Conservation (phyloP, 164 flowering plant species). For the Malania oleifera region DNA sequence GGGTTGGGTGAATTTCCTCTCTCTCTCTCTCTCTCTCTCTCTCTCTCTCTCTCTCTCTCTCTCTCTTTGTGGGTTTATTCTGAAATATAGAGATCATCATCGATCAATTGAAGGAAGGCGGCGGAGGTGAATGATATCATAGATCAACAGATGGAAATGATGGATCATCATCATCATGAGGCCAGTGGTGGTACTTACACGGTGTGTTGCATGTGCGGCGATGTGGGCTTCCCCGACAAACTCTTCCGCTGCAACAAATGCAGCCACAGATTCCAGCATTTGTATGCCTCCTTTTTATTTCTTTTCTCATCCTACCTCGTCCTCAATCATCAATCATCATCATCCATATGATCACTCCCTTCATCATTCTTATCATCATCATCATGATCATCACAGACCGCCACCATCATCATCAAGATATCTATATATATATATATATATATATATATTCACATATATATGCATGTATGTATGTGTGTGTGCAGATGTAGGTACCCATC, state of each 20-base stretch:
- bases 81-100: no score
- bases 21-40: slow-evolving; percentile 6
- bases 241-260: slow-evolving; percentile 88
- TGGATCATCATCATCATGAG: neutral
- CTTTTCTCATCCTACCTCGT: neutral
- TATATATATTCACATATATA: no score
- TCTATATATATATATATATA: no score
- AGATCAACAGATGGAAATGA: no score
- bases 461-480: no score
- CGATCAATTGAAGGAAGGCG: no score
- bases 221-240: slow-evolving; percentile 86
- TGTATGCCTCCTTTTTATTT: slow-evolving; percentile 42
- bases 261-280: slow-evolving; percentile 75
- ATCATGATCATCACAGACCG: slow-evolving; percentile 3
- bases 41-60: neutral
- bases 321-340: neutral
- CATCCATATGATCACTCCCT: no score
- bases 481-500: no score
- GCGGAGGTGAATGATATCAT: no score
- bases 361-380: neutral
- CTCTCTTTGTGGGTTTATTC: no score
- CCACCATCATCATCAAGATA: no score
- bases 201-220: slow-evolving; percentile 98
- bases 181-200: slow-evolving; percentile 68
- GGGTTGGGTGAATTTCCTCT: no score